Base-by-base conservation (phyloP, 805 yeast species). In the Ogataea methanolica region DNA sequence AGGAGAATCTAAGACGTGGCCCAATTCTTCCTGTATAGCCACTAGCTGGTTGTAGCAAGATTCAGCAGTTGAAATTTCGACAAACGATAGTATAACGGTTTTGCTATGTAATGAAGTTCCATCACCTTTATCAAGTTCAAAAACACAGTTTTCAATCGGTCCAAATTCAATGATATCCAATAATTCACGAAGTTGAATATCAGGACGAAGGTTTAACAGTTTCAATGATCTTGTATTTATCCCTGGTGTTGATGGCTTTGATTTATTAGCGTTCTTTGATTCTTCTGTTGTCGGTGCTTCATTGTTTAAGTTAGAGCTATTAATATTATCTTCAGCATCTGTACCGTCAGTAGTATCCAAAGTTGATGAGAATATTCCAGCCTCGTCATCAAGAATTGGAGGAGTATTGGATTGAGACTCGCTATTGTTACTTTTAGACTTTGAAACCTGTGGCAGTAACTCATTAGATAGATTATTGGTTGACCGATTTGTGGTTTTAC, bases 121-220 rank as follows among this genome's bases (percentile, higher is more conserved):
- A 1, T 60, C 48, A 1, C 61, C 48, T 23, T 58, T 56, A 2
- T 48, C n/a, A 2, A 59, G 58, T 16, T 61, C 65, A 48, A 78
- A 59, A 46, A 74, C 72, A 50, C 80, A 72, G 55, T 77, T 78
- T 60, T 84, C 90, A 34, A 84, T 72, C 0, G 88, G 85, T 4
- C 86, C 88, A 58, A 61, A 72, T 39, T 76, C 77, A 9, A 83
- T 70, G 33, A 67, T 62, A 41, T 78, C 72, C 39, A 80, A 60
- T 11, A 63, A 43, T 4, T 60, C 58, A 15, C 49, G 50, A 12
- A 59, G 43, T 33, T 48, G 42, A 6, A 60, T 45, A 41, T 55
- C 51, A 14, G 49, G 23, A 2, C 52, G 47, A 8, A 63, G 36
- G 39, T 62, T 58, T 16, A 23, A 5, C 21, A 63, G 50, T 39